These are phyloP conservation scores for Candida verbasci DNA, from an alignment of 805 yeast genomes.

Conservation along the genomic window DNA sequence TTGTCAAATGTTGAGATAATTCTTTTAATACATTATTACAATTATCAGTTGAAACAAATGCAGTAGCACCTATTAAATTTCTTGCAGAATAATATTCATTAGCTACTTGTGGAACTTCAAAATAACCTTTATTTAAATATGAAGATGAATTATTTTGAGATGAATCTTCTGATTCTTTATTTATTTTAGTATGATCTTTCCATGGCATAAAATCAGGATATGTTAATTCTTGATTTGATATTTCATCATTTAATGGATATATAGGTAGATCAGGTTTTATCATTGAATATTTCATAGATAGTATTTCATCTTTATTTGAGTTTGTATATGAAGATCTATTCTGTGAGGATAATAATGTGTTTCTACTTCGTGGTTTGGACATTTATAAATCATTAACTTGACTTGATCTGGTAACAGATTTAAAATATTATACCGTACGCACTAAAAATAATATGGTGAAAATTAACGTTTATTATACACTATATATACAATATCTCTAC, in stretches of 20 bases:
- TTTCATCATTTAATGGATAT: constrained; percentile 29
- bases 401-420: too few species aligned
- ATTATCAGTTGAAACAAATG: constrained; percentile 31
- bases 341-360: constrained; percentile 22
- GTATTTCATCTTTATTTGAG: constrained; percentile 27
- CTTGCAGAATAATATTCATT: constrained; percentile 71
- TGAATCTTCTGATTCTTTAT: constrained; percentile 42
- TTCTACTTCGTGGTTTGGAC: constrained; percentile 27
- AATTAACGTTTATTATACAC: neutral
- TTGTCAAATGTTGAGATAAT: constrained; percentile 33
- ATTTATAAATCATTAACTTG: too few species aligned
- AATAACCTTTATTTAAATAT: constrained; percentile 65
- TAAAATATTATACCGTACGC: too few species aligned
- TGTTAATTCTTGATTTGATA: constrained; percentile 10
- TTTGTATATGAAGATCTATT: constrained; percentile 15
- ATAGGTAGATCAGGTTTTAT: constrained; percentile 27
- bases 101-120: constrained; percentile 56
- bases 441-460: neutral
- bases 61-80: constrained; percentile 47
- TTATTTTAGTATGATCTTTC: constrained; percentile 46
- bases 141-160: constrained; percentile 43
- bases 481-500: neutral
- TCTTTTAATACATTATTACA: constrained; percentile 34
- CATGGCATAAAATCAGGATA: constrained; percentile 76
- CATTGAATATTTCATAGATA: constrained; percentile 33